Conservation (phyloP, 106 monocot genomes). For the Iris macrosiphon region DNA sequence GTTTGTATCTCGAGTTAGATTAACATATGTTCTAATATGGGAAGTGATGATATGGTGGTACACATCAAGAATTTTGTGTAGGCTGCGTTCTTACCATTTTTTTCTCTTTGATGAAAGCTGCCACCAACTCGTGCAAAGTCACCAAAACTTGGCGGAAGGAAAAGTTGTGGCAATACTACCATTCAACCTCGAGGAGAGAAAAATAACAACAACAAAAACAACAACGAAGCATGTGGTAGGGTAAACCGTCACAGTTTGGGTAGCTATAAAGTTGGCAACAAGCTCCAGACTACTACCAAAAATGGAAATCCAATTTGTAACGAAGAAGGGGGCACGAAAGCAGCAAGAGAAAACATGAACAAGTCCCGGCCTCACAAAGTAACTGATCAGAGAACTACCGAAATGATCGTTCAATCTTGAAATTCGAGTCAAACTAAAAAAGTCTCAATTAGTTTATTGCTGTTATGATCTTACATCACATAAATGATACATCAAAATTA, state of each 20-base stretch:
- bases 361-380: not conserved
- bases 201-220: no score
- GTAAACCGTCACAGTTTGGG: constrained; percentile 15
- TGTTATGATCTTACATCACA: constrained; percentile 3
- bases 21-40: no score
- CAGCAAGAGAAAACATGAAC: not conserved
- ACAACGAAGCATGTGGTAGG: not conserved
- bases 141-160: constrained; percentile 43
- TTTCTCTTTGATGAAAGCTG: constrained; percentile 15
- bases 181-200: constrained; percentile 12
- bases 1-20: no score
- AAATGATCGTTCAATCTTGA: not conserved
- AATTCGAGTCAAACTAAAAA: not conserved
- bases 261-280: constrained; percentile 6
- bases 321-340: not conserved
- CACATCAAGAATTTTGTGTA: no score
- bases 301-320: constrained; percentile 2
- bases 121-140: constrained; percentile 62
- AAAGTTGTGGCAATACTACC: constrained; percentile 26
- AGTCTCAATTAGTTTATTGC: not conserved
- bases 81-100: not conserved
- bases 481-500: not conserved
- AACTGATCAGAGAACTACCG: not conserved
- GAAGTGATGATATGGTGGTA: no score
- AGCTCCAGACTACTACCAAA: constrained; percentile 4